Evolutionary conservation across 805 yeast species (phyloP), one percentile per base, ranked within the genome.

Genomic region (Brettanomyces anomalus): DNA sequence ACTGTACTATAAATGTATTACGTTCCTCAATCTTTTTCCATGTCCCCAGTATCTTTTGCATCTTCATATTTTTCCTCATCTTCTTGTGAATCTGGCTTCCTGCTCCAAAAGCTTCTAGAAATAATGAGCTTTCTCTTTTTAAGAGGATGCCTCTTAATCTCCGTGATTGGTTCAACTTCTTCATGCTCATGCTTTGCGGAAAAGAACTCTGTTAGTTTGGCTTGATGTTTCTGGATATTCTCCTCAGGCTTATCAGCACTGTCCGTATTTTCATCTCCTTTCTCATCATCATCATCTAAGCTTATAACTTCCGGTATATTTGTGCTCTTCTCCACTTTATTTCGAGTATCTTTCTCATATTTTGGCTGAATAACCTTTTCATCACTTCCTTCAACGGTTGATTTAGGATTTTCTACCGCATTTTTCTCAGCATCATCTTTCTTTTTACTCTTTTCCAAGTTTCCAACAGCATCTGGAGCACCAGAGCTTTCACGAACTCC

Each of bases 181-280:
- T 16, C 18, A 15, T 33, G 35, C 35, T 33, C 13, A 8, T n/a
- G 35, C 35, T 33, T 33, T 33, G 14, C 16, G 14, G 35, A 33
- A 33, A 48, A 48, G 30, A 46, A 46, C 6, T 30, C 40, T 13
- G 51, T 48, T 4, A 46, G 35, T 5, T 17, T 16, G 7, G 43
- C 17, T 33, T 48, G 49, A 15, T 33, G 35, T 14, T 28, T 28
- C 10, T n/a, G n/a, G n/a, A n/a, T n/a, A n/a, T n/a, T n/a, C n/a
- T n/a, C n/a, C n/a, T n/a, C n/a, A n/a, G n/a, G n/a, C n/a, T n/a
- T n/a, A n/a, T n/a, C n/a, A n/a, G n/a, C n/a, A n/a, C n/a, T n/a
- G n/a, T n/a, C n/a, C 28, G 28, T 24, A 24, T 24, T 24, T 11
- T 24, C 28, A 11, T 11, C 10, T 24, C 10, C 28, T 24, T 24